A percentile compares a stretch with the other conserved stretches of the same genome.
phyloP scores from a whole-genome alignment of 164 flowering plant genomes.

The Houttuynia cordata region DNA sequence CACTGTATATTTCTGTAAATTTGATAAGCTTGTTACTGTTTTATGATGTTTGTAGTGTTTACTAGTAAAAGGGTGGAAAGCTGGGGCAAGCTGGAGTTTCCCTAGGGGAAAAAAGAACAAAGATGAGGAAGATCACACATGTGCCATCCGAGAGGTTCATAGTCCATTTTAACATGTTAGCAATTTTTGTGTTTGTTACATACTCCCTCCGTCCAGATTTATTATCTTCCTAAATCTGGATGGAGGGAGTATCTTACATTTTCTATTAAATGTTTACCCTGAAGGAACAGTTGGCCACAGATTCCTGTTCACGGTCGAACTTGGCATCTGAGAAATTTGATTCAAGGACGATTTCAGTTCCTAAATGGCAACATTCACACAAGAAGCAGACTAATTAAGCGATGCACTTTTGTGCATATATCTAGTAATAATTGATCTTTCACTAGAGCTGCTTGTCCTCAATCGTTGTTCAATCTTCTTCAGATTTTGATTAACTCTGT shows the following conservation, averaged over 20 bases:
- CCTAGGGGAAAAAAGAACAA: constrained; percentile 95
- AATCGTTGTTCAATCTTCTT: too few relatives aligned
- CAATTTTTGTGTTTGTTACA: too few relatives aligned
- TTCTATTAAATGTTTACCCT: too few relatives aligned
- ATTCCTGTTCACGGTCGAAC: neutral
- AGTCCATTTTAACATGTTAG: neutral
- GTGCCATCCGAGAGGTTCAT: constrained; percentile 85
- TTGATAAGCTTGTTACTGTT: neutral
- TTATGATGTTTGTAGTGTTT: constrained; percentile 49
- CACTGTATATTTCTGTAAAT: neutral
- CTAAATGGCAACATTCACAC: too few relatives aligned
- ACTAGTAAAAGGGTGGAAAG: constrained; percentile 95
- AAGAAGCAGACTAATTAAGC: too few relatives aligned
- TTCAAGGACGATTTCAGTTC: neutral
- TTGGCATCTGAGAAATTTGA: neutral
- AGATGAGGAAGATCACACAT: constrained; percentile 92
- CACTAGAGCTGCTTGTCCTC: too few relatives aligned
- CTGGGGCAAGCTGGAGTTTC: constrained; percentile 95
- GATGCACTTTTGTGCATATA: too few relatives aligned
- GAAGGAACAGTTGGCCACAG: neutral
- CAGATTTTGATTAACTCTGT: too few relatives aligned
- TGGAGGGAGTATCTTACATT: too few relatives aligned
- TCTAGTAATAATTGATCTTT: too few relatives aligned
- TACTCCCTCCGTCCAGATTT: too few relatives aligned
- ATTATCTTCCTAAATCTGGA: too few relatives aligned